Conservation (phyloP, 148 eudicot species). For the Vaccinium darrowii region DNA sequence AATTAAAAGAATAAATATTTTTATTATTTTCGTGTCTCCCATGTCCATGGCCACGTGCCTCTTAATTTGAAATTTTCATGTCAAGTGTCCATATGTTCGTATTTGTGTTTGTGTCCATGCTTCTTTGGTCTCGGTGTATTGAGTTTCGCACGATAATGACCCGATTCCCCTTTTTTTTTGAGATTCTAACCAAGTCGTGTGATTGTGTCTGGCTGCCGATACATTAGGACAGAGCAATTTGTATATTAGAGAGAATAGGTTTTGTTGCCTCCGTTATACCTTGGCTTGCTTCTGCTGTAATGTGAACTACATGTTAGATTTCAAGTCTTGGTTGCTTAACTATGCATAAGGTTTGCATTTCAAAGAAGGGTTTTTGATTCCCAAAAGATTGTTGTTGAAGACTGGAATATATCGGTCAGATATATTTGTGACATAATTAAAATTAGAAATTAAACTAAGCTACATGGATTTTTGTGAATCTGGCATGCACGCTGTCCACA, state of each 20-base stretch:
- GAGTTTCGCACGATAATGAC: not conserved
- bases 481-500: not conserved
- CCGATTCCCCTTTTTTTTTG: not conserved
- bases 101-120: not conserved
- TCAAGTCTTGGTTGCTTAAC: not conserved
- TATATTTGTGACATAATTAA: not conserved
- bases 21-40: not conserved
- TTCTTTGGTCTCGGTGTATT: not conserved
- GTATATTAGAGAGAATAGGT: not conserved
- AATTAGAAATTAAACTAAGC: not conserved
- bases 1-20: not conserved
- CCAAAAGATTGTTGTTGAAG: not conserved
- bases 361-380: not conserved
- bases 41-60: not conserved
- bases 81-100: not conserved
- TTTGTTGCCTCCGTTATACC: not conserved
- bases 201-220: not conserved
- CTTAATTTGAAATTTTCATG: not conserved
- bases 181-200: not conserved
- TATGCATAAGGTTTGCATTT: not conserved
- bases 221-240: not conserved
- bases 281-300: not conserved
- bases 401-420: not conserved
- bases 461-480: not conserved
- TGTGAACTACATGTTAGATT: not conserved